Evolutionary conservation across 345 rosid genomes (phyloP).

Genomic region (Brassica incana): DNA sequence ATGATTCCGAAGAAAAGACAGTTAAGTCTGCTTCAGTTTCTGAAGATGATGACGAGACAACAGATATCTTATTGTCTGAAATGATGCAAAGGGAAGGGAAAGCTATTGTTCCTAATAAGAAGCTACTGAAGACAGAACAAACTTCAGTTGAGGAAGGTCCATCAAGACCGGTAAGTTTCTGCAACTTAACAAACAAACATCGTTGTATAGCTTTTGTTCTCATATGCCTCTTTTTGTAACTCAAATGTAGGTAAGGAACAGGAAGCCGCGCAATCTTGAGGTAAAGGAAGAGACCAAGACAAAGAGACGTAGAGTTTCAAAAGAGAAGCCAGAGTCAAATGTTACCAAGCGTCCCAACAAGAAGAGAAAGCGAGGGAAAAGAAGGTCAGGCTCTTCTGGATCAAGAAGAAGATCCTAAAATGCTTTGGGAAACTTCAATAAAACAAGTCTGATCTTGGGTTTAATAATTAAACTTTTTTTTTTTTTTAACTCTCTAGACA

Average conservation of each 20-base stretch:
- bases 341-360: slow-evolving; percentile 39
- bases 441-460: not conserved
- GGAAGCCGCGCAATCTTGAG: slow-evolving; percentile 44
- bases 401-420: slow-evolving; percentile 45
- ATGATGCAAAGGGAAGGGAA: slow-evolving; percentile 46
- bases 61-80: slow-evolving; percentile 43
- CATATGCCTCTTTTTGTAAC: not conserved
- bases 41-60: slow-evolving; percentile 29
- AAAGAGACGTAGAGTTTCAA: slow-evolving; percentile 34
- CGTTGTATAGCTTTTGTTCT: not conserved
- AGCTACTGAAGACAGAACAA: slow-evolving; percentile 26
- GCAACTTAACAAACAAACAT: not conserved
- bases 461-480: not conserved
- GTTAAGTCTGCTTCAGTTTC: slow-evolving; percentile 38
- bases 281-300: slow-evolving; percentile 44
- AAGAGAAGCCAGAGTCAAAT: slow-evolving; percentile 20
- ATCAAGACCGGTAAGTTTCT: slow-evolving; percentile 47
- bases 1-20: slow-evolving; percentile 19
- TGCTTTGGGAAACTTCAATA: slow-evolving; percentile 24
- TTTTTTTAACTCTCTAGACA: not conserved
- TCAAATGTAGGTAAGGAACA: slow-evolving; percentile 31
- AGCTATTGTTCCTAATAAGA: slow-evolving; percentile 40
- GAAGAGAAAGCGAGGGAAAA: slow-evolving; percentile 54
- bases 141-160: slow-evolving; percentile 38
- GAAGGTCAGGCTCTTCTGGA: slow-evolving; percentile 42